A percentile compares a stretch with the other conserved stretches of the same genome.
These are phyloP conservation scores for Chlorella ohadii DNA, from an alignment of 139 green algal genomes.

Conservation along the genomic window DNA sequence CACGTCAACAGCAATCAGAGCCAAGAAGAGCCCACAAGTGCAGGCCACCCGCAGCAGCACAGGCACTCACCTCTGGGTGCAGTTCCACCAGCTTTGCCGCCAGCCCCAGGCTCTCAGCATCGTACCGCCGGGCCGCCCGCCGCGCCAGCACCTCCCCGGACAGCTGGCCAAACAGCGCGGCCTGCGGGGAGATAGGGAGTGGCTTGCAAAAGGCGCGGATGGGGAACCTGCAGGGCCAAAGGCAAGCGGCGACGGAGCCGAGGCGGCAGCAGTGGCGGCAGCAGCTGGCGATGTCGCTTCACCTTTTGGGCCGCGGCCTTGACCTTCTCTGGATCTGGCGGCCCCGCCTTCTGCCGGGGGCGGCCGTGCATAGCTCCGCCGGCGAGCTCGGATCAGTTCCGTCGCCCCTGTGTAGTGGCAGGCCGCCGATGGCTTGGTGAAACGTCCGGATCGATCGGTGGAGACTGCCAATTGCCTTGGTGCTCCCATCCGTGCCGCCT, in stretches of 20 bases:
- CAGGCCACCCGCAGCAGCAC: no score
- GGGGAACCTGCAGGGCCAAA: conserved; percentile 43
- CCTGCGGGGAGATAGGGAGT: conserved; percentile 33
- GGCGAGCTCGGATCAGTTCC: no score
- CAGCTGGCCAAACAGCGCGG: conserved; percentile 54
- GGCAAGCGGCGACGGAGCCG: neutral
- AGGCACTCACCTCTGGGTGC: conserved; percentile 79
- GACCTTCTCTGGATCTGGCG: conserved; percentile 37
- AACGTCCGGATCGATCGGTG: no score
- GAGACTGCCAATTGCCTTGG: no score
- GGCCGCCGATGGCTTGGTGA: no score
- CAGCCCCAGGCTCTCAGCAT: conserved; percentile 47
- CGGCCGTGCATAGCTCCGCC: conserved; percentile 43
- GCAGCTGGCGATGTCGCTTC: neutral
- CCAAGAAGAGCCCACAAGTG: no score
- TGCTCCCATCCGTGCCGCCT: no score
- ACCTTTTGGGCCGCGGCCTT: conserved; percentile 50
- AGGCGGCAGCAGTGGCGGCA: neutral
- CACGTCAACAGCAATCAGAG: no score
- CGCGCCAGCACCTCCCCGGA: conserved; percentile 60
- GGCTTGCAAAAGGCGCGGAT: neutral
- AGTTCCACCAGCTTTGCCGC: conserved; percentile 73
- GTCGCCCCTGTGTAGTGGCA: no score
- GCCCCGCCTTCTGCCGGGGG: conserved; percentile 35
- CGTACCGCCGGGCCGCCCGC: conserved; percentile 11